These are phyloP conservation scores for Hygrophila difformis DNA, from an alignment of 257 asterid species.

Conservation along the genomic window DNA sequence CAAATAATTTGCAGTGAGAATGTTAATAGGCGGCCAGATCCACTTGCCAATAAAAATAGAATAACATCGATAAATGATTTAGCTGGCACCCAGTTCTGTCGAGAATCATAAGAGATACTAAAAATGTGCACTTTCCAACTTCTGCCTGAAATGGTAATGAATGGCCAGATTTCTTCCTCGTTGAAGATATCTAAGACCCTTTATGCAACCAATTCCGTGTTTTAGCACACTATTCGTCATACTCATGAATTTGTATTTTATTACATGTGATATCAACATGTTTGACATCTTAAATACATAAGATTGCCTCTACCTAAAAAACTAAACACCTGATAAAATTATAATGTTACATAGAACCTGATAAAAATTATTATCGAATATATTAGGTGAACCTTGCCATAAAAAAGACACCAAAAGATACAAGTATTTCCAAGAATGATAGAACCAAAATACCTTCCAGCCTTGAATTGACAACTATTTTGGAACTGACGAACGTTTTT, in stretches of 20 bases:
- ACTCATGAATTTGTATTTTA: too few relatives aligned
- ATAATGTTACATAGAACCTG: neutral
- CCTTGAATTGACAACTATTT: slow-evolving; percentile 68
- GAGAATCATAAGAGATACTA: neutral
- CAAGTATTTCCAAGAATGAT: neutral
- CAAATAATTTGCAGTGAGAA: neutral
- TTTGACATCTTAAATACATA: slow-evolving; percentile 1
- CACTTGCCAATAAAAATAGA: neutral
- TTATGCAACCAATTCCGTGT: too few relatives aligned
- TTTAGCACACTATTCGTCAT: too few relatives aligned
- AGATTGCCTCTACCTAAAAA: slow-evolving; percentile 3
- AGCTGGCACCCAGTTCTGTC: neutral
- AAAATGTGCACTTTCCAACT: neutral
- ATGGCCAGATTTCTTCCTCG: too few relatives aligned
- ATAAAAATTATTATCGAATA: neutral
- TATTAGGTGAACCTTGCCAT: neutral
- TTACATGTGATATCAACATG: neutral
- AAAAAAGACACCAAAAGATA: neutral
- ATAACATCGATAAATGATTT: neutral
- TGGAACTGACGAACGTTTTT: slow-evolving; percentile 58
- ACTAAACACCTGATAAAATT: neutral
- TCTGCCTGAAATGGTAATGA: too few relatives aligned
- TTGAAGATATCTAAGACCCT: too few relatives aligned
- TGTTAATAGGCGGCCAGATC: neutral
- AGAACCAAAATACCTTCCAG: slow-evolving; percentile 55